phyloP scores from a whole-genome alignment of 306 rosid genomes.

The Begonia fuchsioides region DNA sequence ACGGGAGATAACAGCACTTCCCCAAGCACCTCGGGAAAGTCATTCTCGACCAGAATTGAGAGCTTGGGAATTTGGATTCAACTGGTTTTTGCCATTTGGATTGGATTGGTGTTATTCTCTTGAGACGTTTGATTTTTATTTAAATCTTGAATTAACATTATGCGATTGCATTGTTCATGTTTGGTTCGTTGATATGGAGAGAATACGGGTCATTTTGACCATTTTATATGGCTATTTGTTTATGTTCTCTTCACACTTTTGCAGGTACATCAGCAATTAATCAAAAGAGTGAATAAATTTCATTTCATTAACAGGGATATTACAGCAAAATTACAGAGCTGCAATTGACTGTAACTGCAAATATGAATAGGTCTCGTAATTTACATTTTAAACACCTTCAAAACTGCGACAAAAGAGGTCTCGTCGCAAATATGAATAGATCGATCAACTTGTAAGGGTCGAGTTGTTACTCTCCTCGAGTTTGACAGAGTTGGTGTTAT shows the following conservation, averaged over 20 bases:
- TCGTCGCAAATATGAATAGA: no score
- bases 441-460: no score
- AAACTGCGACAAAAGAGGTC: constrained; percentile 30
- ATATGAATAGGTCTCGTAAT: constrained; percentile 16
- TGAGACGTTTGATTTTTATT: no score
- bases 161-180: neutral
- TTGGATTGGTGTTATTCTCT: constrained; percentile 35
- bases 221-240: neutral
- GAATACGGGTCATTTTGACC: neutral
- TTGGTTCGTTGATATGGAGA: constrained; percentile 4
- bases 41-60: constrained; percentile 39
- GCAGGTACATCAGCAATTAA: no score
- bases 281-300: neutral
- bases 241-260: no score
- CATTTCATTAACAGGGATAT: constrained; percentile 8
- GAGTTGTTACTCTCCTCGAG: constrained; percentile 31
- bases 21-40: constrained; percentile 32
- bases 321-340: constrained; percentile 19
- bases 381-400: constrained; percentile 46
- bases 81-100: constrained; percentile 41
- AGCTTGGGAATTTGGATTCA: constrained; percentile 37
- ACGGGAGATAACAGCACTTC: constrained; percentile 31
- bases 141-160: neutral
- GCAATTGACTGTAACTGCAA: constrained; percentile 16
- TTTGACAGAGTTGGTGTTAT: constrained; percentile 57